phyloP scores from a whole-genome alignment of 352 stramenopile genomes.

The Phytopythium ostracodes region DNA sequence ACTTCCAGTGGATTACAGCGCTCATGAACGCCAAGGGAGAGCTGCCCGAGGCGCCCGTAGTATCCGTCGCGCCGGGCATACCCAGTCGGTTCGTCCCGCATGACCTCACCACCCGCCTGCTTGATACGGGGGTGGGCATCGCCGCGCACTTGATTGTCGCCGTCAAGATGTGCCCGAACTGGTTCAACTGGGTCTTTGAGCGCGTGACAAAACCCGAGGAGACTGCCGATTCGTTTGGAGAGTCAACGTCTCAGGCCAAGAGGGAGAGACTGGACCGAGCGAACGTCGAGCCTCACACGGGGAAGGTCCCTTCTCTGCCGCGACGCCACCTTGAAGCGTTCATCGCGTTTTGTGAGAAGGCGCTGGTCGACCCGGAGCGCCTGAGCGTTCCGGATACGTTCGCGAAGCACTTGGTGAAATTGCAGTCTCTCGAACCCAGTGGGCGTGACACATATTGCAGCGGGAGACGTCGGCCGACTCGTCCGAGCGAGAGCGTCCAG shows the following conservation, averaged over 20 bases:
- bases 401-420: constrained; percentile 35
- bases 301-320: constrained; percentile 19
- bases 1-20: constrained; percentile 66
- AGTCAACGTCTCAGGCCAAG: constrained; percentile 11
- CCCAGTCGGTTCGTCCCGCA: constrained; percentile 2
- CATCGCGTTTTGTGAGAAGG: constrained; percentile 42
- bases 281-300: constrained; percentile 12
- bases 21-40: constrained; percentile 43
- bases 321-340: constrained; percentile 49
- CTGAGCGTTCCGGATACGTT: constrained; percentile 35
- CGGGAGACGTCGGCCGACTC: background rate
- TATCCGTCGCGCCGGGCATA: constrained; percentile 3
- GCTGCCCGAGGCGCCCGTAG: constrained; percentile 35
- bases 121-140: constrained; percentile 52
- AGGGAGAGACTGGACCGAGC: constrained; percentile 8
- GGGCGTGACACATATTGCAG: background rate
- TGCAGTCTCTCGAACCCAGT: constrained; percentile 21
- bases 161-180: constrained; percentile 70
- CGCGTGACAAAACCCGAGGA: constrained; percentile 9
- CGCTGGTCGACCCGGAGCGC: constrained; percentile 33
- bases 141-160: constrained; percentile 59
- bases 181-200: constrained; percentile 81
- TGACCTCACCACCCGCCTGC: constrained; percentile 13
- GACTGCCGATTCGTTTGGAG: constrained; percentile 9
- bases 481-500: constrained; percentile 13